Base-by-base conservation (phyloP, 495 filamentous ascomycete species). In the Aspergillus homomorphus region DNA sequence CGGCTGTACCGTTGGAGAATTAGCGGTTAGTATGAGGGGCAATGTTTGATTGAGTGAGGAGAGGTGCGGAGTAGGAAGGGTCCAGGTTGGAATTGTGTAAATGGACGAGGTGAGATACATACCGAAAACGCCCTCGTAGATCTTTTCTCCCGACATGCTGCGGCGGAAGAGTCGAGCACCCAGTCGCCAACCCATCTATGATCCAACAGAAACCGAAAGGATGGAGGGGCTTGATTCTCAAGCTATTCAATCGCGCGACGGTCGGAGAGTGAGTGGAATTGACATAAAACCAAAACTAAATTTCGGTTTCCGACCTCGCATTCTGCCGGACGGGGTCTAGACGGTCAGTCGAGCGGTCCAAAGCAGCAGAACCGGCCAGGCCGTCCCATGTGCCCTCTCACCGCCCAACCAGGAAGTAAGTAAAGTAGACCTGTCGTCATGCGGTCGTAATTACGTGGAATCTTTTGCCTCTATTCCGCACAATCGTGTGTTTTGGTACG, bases 111-210 rank as follows among this genome's bases (percentile, higher is more conserved):
- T 30, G 38, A 54, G 21, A 41, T 42, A 59, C 57, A 23, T 66
- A 90, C 88, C 87, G 63, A 92, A 88, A 50, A 90, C 80, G 69
- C 89, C 89, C 63, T 93, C 88, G 41, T 88, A 71, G 63, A 89
- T 77, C 69, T 83, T 84, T 63, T 80, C 77, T 57, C 73, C 76
- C 7, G 75, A 76, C 75, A 80, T 88, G 77, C 83, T 85, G 51
- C 53, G 69, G 56, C 73, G 73, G 45, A 76, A 73, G 28, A 70
- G n/a, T n/a, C n/a, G n/a, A n/a, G n/a, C n/a, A n/a, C n/a, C n/a
- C n/a, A n/a, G n/a, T n/a, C n/a, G n/a, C n/a, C n/a, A n/a, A n/a
- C n/a, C n/a, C n/a, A n/a, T n/a, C n/a, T n/a, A n/a, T n/a, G n/a
- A n/a, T n/a, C n/a, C n/a, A n/a, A n/a, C n/a, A n/a, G n/a, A n/a